Evolutionary conservation across 2,329 filamentous ascomycete species (phyloP).

Genomic region (Nemania abortiva): DNA sequence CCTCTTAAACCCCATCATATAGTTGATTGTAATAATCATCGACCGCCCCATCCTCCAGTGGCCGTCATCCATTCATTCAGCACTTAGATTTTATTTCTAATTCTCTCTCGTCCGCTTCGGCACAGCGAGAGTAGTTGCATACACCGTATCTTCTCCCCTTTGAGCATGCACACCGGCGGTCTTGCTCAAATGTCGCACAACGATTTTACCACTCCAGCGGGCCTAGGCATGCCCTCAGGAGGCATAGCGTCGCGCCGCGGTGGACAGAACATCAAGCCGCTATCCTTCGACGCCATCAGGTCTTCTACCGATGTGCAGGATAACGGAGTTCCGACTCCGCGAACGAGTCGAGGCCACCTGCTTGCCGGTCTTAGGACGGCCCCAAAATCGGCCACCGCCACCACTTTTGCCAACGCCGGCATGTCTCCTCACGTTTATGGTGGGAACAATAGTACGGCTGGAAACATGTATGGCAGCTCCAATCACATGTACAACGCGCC

Average conservation of each 20-base stretch:
- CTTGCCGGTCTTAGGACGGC: conserved; percentile 93
- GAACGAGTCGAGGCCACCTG: conserved; percentile 94
- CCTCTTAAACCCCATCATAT: conserved; percentile 41
- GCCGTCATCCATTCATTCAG: conserved; percentile 51
- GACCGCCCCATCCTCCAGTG: conserved; percentile 47
- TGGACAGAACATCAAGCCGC: conserved; percentile 88
- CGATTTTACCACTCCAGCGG: conserved; percentile 77
- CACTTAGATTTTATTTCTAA: conserved; percentile 50
- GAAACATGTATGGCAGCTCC: conserved; percentile 60
- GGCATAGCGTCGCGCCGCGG: conserved; percentile 87
- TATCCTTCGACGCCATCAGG: conserved; percentile 81
- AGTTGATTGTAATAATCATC: conserved; percentile 52
- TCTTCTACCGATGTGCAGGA: conserved; percentile 75
- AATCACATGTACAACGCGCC: conserved; percentile 61
- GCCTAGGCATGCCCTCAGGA: conserved; percentile 79
- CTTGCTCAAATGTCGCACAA: conserved; percentile 99
- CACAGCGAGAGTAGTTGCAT: conserved; percentile 39
- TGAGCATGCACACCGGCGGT: conserved; percentile 92
- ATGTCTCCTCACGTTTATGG: conserved; percentile 54
- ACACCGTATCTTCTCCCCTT: conserved; percentile 47
- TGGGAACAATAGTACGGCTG: conserved; percentile 60
- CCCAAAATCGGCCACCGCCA: conserved; percentile 83
- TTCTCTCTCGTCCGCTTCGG: conserved; percentile 42
- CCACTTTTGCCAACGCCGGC: conserved; percentile 71
- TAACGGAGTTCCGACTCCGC: conserved; percentile 80